Percentiles rank a stretch among this genome's conserved stretches.
Conservation (phyloP, 306 rosid genomes). For the Betula pendula region DNA sequence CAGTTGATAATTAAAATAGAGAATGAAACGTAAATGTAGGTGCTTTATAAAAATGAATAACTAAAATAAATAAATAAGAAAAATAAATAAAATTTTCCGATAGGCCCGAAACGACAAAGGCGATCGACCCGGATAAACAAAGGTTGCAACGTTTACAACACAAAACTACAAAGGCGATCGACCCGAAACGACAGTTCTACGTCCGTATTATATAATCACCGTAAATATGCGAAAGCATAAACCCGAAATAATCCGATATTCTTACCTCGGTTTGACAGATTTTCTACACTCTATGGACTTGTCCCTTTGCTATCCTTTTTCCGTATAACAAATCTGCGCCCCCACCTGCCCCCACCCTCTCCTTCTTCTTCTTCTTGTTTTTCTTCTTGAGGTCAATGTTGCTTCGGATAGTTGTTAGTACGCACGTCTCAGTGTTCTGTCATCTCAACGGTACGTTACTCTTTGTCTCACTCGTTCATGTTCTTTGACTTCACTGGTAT, state of each 20-base stretch:
- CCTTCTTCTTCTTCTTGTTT: conserved; percentile 7
- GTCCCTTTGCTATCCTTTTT: conserved; percentile 17
- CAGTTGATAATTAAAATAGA: no score
- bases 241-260: not conserved
- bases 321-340: not conserved
- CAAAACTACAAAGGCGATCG: not conserved
- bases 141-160: no score
- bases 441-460: conserved; percentile 23
- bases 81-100: no score
- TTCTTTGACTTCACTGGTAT: not conserved
- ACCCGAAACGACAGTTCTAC: not conserved
- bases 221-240: conserved; percentile 27
- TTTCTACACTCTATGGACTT: conserved; percentile 1
- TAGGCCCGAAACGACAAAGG: no score
- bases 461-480: not conserved
- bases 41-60: no score
- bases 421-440: not conserved
- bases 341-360: not conserved
- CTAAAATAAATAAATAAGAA: no score
- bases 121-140: no score
- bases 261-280: conserved; percentile 44
- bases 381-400: conserved; percentile 31
- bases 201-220: not conserved
- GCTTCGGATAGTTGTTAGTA: conserved; percentile 19
- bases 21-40: no score